Evolutionary conservation across 2,329 filamentous ascomycete species (phyloP).

Genomic region (Alternaria metachromatica): DNA sequence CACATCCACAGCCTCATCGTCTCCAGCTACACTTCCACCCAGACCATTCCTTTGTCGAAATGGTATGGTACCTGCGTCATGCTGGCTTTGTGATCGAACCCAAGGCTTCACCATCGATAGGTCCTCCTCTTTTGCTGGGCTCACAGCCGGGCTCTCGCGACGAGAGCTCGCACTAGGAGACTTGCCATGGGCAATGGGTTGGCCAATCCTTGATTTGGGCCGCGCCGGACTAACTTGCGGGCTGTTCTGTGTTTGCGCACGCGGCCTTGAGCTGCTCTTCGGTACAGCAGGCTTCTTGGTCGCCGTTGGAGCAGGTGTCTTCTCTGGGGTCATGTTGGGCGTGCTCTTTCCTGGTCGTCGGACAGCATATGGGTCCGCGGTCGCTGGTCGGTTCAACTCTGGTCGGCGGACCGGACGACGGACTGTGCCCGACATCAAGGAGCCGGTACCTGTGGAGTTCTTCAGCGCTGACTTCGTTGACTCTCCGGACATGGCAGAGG

Average conservation of each 20-base stretch:
- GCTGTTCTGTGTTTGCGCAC: conserved; percentile 44
- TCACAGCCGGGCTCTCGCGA: conserved; percentile 42
- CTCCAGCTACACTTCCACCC: conserved; percentile 49
- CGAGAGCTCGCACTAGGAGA: conserved; percentile 36
- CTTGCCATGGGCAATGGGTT: conserved; percentile 37
- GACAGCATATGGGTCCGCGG: conserved; percentile 61
- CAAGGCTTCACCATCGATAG: conserved; percentile 57
- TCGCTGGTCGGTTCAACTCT: conserved; percentile 58
- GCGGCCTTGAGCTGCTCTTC: conserved; percentile 39
- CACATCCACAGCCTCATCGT: conserved; percentile 46
- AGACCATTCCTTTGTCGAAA: conserved; percentile 49
- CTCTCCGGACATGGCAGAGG: conserved; percentile 46
- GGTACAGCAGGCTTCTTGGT: conserved; percentile 45
- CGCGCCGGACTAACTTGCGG: conserved; percentile 45
- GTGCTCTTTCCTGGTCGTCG: conserved; percentile 51
- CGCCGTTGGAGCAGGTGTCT: conserved; percentile 51
- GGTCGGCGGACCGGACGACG: conserved; percentile 57
- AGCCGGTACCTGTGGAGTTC: conserved; percentile 46
- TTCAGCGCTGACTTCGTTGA: conserved; percentile 43
- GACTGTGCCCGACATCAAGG: conserved; percentile 66
- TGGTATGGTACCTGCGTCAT: conserved; percentile 37
- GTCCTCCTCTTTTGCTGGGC: conserved; percentile 53
- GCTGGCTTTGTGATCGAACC: conserved; percentile 42
- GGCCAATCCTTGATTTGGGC: conserved; percentile 46
- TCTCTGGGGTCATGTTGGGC: conserved; percentile 55